phyloP scores from a whole-genome alignment of 352 stramenopile genomes.

The Aphanomyces astaci region DNA sequence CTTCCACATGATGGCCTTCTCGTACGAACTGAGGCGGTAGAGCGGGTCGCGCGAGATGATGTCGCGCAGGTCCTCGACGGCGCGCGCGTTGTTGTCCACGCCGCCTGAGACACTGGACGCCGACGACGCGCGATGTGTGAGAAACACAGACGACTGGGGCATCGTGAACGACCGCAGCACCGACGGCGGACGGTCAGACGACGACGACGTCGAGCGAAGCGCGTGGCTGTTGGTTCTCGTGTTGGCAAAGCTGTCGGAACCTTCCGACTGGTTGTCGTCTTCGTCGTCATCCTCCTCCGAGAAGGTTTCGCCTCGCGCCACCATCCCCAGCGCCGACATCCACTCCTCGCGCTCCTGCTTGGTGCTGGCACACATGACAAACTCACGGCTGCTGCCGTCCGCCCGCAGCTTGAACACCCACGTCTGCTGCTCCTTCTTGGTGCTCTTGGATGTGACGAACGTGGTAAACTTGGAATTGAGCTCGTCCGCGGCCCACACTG shows the following conservation, averaged over 20 bases:
- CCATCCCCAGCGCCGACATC: conserved; percentile 77
- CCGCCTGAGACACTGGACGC: conserved; percentile 34
- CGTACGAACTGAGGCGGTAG: conserved; percentile 70
- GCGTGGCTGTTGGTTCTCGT: too few species aligned
- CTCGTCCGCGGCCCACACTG: conserved; percentile 57
- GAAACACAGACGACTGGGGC: conserved; percentile 16
- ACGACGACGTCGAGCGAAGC: not conserved
- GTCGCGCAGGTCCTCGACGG: conserved; percentile 46
- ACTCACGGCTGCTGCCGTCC: conserved; percentile 64
- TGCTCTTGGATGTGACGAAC: conserved; percentile 70
- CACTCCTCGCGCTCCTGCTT: conserved; percentile 84
- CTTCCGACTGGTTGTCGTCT: too few species aligned
- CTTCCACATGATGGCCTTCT: conserved; percentile 78
- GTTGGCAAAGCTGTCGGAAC: too few species aligned
- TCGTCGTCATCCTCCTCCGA: conserved; percentile 35
- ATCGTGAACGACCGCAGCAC: conserved; percentile 11
- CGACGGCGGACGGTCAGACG: conserved; percentile 19
- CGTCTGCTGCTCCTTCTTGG: conserved; percentile 69
- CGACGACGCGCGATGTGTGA: conserved; percentile 29
- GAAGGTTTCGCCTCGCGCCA: conserved; percentile 49
- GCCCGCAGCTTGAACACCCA: conserved; percentile 80
- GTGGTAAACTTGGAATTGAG: conserved; percentile 84
- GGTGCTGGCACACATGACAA: conserved; percentile 75
- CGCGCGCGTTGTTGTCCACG: conserved; percentile 38
- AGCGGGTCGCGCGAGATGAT: conserved; percentile 75